phyloP scores from a whole-genome alignment of 179 eudicot genomes.

The Camellia oleifera region DNA sequence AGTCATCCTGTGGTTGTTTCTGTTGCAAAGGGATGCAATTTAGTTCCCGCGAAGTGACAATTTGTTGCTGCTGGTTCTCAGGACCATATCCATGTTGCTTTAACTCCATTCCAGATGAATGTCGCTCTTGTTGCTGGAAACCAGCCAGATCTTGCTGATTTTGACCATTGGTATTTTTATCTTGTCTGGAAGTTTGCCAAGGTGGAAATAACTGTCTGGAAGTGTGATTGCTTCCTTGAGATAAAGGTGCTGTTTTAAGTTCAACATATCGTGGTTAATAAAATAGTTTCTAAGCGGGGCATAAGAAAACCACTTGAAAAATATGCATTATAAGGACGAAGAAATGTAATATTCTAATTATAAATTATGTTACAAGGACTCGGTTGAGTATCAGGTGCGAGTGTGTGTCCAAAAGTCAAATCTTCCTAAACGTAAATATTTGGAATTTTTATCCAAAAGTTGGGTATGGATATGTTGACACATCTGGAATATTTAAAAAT shows the following conservation, averaged over 20 bases:
- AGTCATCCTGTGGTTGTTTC: constrained; percentile 34
- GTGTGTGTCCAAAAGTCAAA: too few relatives aligned
- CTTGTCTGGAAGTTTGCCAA: constrained; percentile 63
- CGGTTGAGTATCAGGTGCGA: too few relatives aligned
- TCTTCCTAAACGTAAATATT: too few relatives aligned
- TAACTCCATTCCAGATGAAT: constrained; percentile 40
- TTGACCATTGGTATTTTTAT: constrained; percentile 37
- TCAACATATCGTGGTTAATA: constrained; percentile 10
- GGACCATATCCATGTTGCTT: constrained; percentile 43
- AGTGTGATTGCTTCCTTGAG: constrained; percentile 61
- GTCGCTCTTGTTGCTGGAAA: constrained; percentile 36
- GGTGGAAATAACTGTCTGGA: constrained; percentile 52
- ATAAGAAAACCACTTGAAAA: background rate
- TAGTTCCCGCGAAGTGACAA: constrained; percentile 35
- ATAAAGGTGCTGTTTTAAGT: constrained; percentile 36
- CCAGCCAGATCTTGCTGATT: constrained; percentile 33
- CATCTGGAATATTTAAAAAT: too few relatives aligned
- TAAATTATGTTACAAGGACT: too few relatives aligned
- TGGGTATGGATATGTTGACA: too few relatives aligned
- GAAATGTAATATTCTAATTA: background rate
- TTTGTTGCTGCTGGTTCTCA: constrained; percentile 42
- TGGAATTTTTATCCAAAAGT: too few relatives aligned
- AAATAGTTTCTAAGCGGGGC: constrained; percentile 4
- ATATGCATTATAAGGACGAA: background rate
- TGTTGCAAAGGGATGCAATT: constrained; percentile 36